These are phyloP conservation scores for Collybia sp. DNA, from an alignment of 768 basidiomycete genomes.

Conservation along the genomic window DNA sequence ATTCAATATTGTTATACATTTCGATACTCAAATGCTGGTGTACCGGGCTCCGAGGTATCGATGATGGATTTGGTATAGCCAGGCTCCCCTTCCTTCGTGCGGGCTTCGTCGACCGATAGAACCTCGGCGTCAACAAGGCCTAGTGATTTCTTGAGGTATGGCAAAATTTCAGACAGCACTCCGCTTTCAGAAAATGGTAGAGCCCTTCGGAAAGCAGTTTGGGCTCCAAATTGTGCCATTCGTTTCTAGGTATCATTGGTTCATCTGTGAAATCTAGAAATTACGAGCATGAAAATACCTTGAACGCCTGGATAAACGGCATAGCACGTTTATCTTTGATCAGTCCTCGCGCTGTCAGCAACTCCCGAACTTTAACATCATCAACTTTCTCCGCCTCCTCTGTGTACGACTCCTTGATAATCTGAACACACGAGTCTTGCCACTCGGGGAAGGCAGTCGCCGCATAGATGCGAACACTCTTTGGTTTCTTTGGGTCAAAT, in stretches of 20 bases:
- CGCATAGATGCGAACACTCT: slow-evolving; percentile 85
- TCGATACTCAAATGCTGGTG: slow-evolving; percentile 82
- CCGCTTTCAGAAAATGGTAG: slow-evolving; percentile 80
- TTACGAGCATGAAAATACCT: slow-evolving; percentile 49
- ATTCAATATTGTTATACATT: slow-evolving; percentile 45
- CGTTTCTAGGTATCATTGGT: slow-evolving; percentile 57
- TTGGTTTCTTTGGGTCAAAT: slow-evolving; percentile 85
- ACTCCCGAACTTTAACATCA: slow-evolving; percentile 70
- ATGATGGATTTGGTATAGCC: slow-evolving; percentile 69
- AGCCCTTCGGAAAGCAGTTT: slow-evolving; percentile 76
- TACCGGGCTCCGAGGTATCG: slow-evolving; percentile 84
- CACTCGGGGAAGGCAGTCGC: slow-evolving; percentile 90
- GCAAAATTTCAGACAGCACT: slow-evolving; percentile 63
- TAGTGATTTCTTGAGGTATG: slow-evolving; percentile 79
- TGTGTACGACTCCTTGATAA: slow-evolving; percentile 65
- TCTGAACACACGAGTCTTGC: slow-evolving; percentile 81
- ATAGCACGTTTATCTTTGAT: slow-evolving; percentile 95
- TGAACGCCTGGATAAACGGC: slow-evolving; percentile 93
- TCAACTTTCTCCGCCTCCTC: slow-evolving; percentile 64
- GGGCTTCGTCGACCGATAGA: slow-evolving; percentile 63
- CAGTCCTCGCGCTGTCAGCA: slow-evolving; percentile 66
- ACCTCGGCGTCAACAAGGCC: slow-evolving; percentile 69
- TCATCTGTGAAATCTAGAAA: background rate
- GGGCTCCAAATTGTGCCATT: slow-evolving; percentile 68
- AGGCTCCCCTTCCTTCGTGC: slow-evolving; percentile 41